Conservation (phyloP, 2,329 filamentous ascomycete species). For the Venturia pyrina region DNA sequence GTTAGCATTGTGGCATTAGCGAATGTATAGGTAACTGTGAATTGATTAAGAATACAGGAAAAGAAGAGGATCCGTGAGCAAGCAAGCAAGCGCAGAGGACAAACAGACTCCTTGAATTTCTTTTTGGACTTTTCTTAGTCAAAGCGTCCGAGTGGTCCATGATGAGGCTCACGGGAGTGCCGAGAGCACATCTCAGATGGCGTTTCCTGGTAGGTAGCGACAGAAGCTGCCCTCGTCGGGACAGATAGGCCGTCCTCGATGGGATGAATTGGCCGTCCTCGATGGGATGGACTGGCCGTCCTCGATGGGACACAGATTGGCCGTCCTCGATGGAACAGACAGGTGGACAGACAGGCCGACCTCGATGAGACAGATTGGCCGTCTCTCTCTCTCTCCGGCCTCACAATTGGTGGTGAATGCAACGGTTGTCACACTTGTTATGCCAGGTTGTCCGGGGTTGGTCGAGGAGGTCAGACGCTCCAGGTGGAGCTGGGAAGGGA, state of each 20-base stretch:
- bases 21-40: background rate
- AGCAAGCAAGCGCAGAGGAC: background rate
- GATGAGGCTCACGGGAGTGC: background rate
- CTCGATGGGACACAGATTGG: too few species aligned
- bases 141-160: background rate
- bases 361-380: too few species aligned
- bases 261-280: too few species aligned
- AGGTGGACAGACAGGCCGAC: too few species aligned
- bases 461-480: background rate
- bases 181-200: background rate
- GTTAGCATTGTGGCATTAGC: background rate
- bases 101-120: background rate
- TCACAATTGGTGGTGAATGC: background rate
- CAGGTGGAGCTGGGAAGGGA: background rate
- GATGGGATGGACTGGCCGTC: too few species aligned
- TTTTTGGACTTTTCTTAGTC: background rate
- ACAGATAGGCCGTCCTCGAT: too few species aligned
- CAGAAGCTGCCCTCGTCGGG: background rate
- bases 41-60: background rate
- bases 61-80: background rate
- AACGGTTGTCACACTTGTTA: background rate
- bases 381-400: too few species aligned
- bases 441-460: background rate
- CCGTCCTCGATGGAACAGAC: too few species aligned
- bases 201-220: background rate